phyloP scores from a whole-genome alignment of 78 protist species.

The Dictyostelium brefeldianum region DNA sequence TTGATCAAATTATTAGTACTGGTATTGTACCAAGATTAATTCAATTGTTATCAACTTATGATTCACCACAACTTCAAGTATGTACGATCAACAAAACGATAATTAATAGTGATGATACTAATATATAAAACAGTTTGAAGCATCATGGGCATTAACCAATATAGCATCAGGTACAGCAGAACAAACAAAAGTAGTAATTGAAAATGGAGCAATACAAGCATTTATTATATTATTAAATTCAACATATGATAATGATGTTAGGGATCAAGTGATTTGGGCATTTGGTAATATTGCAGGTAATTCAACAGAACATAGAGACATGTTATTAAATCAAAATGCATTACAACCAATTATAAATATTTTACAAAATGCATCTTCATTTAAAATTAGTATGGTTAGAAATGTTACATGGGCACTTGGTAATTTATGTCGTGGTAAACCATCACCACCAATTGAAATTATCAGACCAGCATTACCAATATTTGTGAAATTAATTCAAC shows the following conservation, averaged over 20 bases:
- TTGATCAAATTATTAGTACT: too few relatives aligned
- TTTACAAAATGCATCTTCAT: background rate
- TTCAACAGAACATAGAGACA: constrained; percentile 66
- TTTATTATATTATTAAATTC: too few relatives aligned
- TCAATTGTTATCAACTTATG: too few relatives aligned
- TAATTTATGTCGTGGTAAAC: constrained; percentile 65
- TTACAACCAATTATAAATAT: too few relatives aligned
- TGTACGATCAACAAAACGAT: too few relatives aligned
- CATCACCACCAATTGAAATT: constrained; percentile 84
- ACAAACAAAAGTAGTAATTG: constrained; percentile 90
- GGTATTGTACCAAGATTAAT: too few relatives aligned
- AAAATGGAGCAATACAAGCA: constrained; percentile 89
- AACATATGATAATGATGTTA: constrained; percentile 90
- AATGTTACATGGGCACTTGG: constrained; percentile 97
- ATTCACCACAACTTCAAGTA: too few relatives aligned
- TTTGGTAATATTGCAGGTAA: constrained; percentile 99
- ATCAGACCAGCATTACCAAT: constrained; percentile 32
- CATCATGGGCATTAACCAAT: constrained; percentile 98
- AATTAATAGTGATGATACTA: too few relatives aligned
- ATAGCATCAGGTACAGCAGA: constrained; percentile 96
- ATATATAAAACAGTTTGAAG: constrained; percentile 95
- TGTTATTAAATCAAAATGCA: constrained; percentile 69
- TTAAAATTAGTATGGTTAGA: constrained; percentile 80
- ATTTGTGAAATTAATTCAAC: constrained; percentile 77
- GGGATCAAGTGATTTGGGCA: constrained; percentile 98